Percentiles rank a stretch among this genome's conserved stretches.
phyloP scores from a whole-genome alignment of 2,329 filamentous ascomycete genomes.

The Calonectria ilicicola region DNA sequence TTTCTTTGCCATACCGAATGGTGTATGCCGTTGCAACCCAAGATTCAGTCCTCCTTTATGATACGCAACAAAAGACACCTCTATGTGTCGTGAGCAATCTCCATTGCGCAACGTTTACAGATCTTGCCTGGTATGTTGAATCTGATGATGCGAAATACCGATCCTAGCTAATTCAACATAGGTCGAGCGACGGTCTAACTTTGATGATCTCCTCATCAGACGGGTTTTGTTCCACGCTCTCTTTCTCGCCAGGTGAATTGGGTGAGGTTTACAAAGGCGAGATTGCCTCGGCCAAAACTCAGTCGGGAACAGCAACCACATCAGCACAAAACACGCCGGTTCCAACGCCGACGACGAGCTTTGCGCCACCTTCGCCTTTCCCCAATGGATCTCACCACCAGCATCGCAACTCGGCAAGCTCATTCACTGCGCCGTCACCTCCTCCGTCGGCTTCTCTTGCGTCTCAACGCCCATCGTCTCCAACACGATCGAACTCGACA shows the following conservation, averaged over 20 bases:
- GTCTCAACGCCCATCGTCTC: constrained; percentile 78
- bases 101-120: constrained; percentile 97
- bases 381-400: constrained; percentile 61
- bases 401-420: constrained; percentile 69
- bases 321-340: constrained; percentile 76
- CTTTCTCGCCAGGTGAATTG: constrained; percentile 86
- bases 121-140: constrained; percentile 85
- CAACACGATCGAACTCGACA: constrained; percentile 85
- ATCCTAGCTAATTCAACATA: constrained; percentile 47
- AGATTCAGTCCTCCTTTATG: constrained; percentile 93
- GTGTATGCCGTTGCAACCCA: constrained; percentile 97
- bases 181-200: constrained; percentile 64
- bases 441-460: constrained; percentile 67
- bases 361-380: constrained; percentile 72
- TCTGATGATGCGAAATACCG: neutral
- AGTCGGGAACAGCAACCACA: constrained; percentile 54
- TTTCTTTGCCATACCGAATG: constrained; percentile 91
- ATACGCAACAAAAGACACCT: constrained; percentile 95
- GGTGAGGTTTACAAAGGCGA: constrained; percentile 84
- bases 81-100: constrained; percentile 96
- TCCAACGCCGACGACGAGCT: constrained; percentile 76
- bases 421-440: constrained; percentile 69
- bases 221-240: constrained; percentile 93
- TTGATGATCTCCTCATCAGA: constrained; percentile 97
- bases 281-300: constrained; percentile 62